Percentiles rank a stretch among this genome's conserved stretches.
These are phyloP conservation scores for Lepidium didymum DNA, from an alignment of 345 rosid species.

Conservation along the genomic window DNA sequence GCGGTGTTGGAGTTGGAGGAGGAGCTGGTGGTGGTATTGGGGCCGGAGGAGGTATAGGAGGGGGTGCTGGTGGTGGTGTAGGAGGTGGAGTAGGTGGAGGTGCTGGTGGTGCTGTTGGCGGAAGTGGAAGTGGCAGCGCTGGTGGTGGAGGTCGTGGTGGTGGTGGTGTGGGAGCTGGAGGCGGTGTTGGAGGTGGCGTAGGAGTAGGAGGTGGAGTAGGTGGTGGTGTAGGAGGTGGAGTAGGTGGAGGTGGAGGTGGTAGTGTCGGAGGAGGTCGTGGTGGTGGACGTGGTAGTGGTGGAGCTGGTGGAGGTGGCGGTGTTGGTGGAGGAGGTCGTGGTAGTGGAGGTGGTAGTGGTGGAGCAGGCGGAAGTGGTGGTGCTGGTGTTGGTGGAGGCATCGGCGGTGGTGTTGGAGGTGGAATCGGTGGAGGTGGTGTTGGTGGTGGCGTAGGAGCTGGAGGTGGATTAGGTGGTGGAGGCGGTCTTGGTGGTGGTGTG, in stretches of 20 bases:
- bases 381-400: not conserved
- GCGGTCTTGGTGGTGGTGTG: not conserved
- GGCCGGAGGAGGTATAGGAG: not conserved
- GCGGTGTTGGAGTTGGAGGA: slow-evolving; percentile 4
- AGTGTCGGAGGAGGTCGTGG: not conserved
- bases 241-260: not conserved
- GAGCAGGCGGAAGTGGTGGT: not conserved
- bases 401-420: not conserved
- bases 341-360: not conserved
- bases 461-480: not conserved
- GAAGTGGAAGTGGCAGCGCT: too few species aligned
- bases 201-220: too few species aligned
- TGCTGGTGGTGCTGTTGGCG: not conserved
- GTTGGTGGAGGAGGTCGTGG: not conserved
- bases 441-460: not conserved
- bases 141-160: too few species aligned
- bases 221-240: not conserved
- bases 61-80: not conserved
- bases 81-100: not conserved
- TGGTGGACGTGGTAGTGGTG: not conserved
- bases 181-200: too few species aligned
- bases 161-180: too few species aligned
- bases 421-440: slow-evolving; percentile 5
- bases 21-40: not conserved
- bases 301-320: not conserved